Percentiles rank a stretch among this genome's conserved stretches.
Conservation (phyloP, 1,284 basidiomycete genomes). For the Cryptococcus wingfieldii region DNA sequence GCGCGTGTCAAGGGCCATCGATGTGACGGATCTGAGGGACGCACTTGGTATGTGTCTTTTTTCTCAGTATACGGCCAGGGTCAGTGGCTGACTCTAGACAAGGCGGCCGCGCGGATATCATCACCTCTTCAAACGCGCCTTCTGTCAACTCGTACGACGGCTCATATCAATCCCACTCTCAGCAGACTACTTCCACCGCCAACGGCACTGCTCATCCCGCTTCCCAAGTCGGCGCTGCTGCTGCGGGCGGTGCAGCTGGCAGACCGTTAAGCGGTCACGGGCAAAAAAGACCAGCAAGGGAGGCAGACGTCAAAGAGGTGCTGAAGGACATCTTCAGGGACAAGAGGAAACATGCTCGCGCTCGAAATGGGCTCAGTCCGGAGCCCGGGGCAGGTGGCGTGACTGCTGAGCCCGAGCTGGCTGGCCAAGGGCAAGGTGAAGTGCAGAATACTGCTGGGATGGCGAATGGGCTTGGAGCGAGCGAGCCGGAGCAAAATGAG, state of each 20-base stretch:
- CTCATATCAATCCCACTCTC: background rate
- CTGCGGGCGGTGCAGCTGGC: background rate
- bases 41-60: conserved; percentile 56
- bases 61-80: background rate
- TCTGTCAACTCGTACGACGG: conserved; percentile 15
- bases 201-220: background rate
- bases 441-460: no score
- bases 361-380: no score
- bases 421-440: no score
- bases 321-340: conserved; percentile 49
- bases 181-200: background rate
- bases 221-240: background rate
- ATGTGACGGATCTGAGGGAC: conserved; percentile 77
- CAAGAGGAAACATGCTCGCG: conserved; percentile 18
- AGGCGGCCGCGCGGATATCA: conserved; percentile 18
- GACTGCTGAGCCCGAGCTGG: no score
- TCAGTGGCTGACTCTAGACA: background rate
- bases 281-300: background rate
- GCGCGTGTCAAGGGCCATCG: conserved; percentile 61
- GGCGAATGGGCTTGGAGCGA: no score
- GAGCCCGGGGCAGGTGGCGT: no score
- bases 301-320: conserved; percentile 40
- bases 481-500: no score
- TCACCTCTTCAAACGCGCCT: conserved; percentile 13
- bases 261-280: background rate